These are phyloP conservation scores for Cladophialophora exuberans DNA, from an alignment of 2,329 filamentous ascomycete species.

Conservation along the genomic window DNA sequence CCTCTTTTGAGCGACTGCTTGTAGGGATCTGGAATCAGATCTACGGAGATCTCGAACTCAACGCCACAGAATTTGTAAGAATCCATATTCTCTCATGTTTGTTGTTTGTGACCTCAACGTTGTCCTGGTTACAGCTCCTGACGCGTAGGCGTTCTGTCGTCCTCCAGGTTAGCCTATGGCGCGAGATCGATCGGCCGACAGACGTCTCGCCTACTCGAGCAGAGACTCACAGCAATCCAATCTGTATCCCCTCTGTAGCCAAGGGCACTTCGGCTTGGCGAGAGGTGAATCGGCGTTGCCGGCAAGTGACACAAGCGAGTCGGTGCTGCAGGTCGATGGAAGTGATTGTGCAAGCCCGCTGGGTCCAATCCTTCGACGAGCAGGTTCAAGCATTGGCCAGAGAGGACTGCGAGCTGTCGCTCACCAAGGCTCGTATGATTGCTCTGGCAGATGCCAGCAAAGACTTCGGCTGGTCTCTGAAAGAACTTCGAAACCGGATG, in stretches of 20 bases:
- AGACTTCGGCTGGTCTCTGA: conserved; percentile 60
- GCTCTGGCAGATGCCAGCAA: conserved; percentile 58
- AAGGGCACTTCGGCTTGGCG: neutral
- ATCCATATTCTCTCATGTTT: neutral
- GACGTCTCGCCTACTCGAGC: too few species aligned
- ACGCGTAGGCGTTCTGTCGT: neutral
- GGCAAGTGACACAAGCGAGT: conserved; percentile 6
- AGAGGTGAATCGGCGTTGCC: neutral
- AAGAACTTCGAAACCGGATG: conserved; percentile 57
- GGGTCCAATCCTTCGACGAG: conserved; percentile 59
- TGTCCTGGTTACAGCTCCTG: neutral
- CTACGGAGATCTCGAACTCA: neutral
- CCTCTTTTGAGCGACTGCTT: neutral
- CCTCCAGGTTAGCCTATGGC: neutral
- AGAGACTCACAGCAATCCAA: neutral
- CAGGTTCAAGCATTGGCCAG: conserved; percentile 50
- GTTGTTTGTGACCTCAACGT: too few species aligned
- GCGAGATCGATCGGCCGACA: too few species aligned
- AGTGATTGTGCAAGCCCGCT: conserved; percentile 61
- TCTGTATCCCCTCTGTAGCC: neutral
- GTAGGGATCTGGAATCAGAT: neutral
- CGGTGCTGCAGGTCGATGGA: conserved; percentile 51
- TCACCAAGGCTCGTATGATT: conserved; percentile 55
- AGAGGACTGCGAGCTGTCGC: conserved; percentile 45
- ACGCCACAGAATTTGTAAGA: neutral